These are phyloP conservation scores for Termitomyces bulborhizus DNA, from an alignment of 768 basidiomycete genomes.

Conservation along the genomic window DNA sequence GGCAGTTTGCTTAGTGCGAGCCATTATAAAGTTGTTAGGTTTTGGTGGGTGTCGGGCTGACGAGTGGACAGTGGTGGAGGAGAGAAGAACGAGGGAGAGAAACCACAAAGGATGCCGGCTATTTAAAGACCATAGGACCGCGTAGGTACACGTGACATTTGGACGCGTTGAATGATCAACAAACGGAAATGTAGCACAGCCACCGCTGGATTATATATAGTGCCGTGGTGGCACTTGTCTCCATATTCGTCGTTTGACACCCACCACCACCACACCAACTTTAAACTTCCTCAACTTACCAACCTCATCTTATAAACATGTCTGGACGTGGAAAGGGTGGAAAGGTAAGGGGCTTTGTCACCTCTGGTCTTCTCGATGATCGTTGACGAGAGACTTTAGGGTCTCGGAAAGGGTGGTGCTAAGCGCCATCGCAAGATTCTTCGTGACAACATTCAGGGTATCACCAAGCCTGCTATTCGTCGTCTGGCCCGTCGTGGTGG, in stretches of 20 bases:
- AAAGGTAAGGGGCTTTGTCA: not conserved
- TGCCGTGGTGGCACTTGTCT: slow-evolving; percentile 13
- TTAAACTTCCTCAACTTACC: not conserved
- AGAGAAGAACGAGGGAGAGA: not conserved
- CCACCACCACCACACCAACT: slow-evolving; percentile 21
- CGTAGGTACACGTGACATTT: slow-evolving; percentile 32
- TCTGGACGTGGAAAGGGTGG: slow-evolving; percentile 7
- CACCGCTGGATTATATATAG: slow-evolving; percentile 37
- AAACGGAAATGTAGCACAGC: slow-evolving; percentile 46
- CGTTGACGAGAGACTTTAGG: not conserved
- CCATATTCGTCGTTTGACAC: slow-evolving; percentile 15
- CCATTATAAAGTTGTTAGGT: slow-evolving; percentile 39
- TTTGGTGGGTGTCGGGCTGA: not conserved
- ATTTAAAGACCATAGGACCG: slow-evolving; percentile 22
- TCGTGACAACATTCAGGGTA: slow-evolving; percentile 6
- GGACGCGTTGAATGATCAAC: slow-evolving; percentile 26
- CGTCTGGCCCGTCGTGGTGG: slow-evolving; percentile 6
- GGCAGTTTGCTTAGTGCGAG: slow-evolving; percentile 81
- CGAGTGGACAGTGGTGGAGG: not conserved
- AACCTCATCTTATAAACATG: not conserved
- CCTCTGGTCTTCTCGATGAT: too few relatives aligned
- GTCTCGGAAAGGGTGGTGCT: slow-evolving; percentile 7
- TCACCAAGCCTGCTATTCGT: slow-evolving; percentile 4
- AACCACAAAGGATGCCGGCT: slow-evolving; percentile 3
- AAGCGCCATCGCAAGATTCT: slow-evolving; percentile 8